Evolutionary conservation across 1,284 basidiomycete species (phyloP).

Genomic region (Tylopilus orsonianus): DNA sequence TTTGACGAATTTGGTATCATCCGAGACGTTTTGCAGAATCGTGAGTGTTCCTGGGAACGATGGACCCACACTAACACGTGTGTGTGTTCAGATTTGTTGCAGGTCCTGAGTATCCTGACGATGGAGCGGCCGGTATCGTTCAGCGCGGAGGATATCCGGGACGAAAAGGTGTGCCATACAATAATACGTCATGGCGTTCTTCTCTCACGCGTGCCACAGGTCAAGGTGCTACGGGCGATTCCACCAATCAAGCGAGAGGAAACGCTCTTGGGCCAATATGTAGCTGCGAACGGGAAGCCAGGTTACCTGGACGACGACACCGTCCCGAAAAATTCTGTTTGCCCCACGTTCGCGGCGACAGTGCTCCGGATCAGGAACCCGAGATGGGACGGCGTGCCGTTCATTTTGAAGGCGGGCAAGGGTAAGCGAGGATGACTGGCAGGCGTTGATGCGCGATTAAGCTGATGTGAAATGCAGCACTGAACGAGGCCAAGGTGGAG

Average conservation of each 20-base stretch:
- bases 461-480: slow-evolving; percentile 47
- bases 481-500: slow-evolving; percentile 97
- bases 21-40: slow-evolving; percentile 94
- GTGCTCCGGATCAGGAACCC: slow-evolving; percentile 92
- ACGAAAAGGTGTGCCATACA: slow-evolving; percentile 76
- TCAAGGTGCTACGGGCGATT: slow-evolving; percentile 91
- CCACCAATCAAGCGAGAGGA: slow-evolving; percentile 78
- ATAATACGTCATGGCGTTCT: slow-evolving; percentile 13
- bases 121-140: slow-evolving; percentile 99
- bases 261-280: slow-evolving; percentile 90
- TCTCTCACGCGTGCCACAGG: slow-evolving; percentile 47
- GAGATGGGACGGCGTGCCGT: slow-evolving; percentile 96
- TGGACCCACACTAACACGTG: slow-evolving; percentile 11
- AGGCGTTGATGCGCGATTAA: slow-evolving; percentile 11
- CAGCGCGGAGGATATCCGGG: slow-evolving; percentile 92
- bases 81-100: slow-evolving; percentile 71
- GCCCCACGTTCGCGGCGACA: slow-evolving; percentile 90
- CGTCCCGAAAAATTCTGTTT: slow-evolving; percentile 87
- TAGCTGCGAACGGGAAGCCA: slow-evolving; percentile 84
- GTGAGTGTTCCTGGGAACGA: slow-evolving; percentile 52
- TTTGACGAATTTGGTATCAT: slow-evolving; percentile 99
- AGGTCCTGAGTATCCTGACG: slow-evolving; percentile 88
- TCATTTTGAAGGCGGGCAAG: slow-evolving; percentile 96
- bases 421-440: slow-evolving; percentile 49
- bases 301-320: slow-evolving; percentile 97